Evolutionary conservation across 805 yeast genomes (phyloP).

Genomic region (Candida parachauliodes): DNA sequence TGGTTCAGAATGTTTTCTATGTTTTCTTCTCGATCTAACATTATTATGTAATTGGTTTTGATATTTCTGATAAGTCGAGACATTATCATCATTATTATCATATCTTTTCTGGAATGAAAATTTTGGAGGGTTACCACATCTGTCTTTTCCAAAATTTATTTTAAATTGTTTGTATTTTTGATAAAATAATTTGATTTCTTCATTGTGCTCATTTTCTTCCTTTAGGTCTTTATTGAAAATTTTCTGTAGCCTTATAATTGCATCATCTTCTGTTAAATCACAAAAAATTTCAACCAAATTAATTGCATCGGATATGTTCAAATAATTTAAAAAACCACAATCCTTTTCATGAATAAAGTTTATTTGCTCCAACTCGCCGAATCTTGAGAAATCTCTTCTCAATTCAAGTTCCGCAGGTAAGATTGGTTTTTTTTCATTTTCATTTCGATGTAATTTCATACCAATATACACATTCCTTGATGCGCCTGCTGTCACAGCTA

Average conservation of each 20-base stretch:
- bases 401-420: constrained; percentile 45
- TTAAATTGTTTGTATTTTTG: constrained; percentile 51
- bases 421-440: constrained; percentile 15
- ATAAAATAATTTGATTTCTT: constrained; percentile 34
- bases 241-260: constrained; percentile 57
- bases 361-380: constrained; percentile 75
- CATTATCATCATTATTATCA: constrained; percentile 12
- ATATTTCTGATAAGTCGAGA: constrained; percentile 11
- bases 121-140: constrained; percentile 76
- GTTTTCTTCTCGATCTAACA: constrained; percentile 10
- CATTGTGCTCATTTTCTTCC: constrained; percentile 12
- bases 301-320: constrained; percentile 61
- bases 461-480: constrained; percentile 77
- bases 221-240: constrained; percentile 37
- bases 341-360: constrained; percentile 65
- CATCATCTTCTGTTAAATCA: constrained; percentile 28
- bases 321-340: constrained; percentile 74
- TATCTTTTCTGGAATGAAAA: constrained; percentile 40
- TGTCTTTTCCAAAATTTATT: constrained; percentile 70
- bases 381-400: constrained; percentile 56
- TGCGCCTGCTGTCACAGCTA: constrained; percentile 71
- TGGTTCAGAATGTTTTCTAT: constrained; percentile 12
- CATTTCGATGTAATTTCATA: constrained; percentile 32
- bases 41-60: constrained; percentile 11
- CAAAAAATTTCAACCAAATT: constrained; percentile 55